Percentiles rank a stretch among this genome's conserved stretches.
phyloP scores from a whole-genome alignment of 257 asterid genomes.

The Craterostigma plantagineum region DNA sequence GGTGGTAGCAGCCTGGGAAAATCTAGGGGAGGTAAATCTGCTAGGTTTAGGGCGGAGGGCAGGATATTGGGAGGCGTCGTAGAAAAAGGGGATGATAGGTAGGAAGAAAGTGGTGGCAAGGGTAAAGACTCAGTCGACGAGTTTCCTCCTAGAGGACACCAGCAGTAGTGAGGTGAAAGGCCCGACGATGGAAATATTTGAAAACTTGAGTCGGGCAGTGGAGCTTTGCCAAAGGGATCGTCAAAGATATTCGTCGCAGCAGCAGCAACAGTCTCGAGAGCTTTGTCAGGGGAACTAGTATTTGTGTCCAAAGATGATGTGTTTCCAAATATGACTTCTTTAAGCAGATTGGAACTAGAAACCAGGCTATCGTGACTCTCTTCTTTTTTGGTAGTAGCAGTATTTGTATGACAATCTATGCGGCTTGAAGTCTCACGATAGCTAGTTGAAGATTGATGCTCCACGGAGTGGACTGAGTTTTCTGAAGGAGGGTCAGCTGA shows the following conservation, averaged over 20 bases:
- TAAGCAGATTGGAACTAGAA: no score
- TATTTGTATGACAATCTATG: no score
- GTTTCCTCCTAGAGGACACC: conserved; percentile 73
- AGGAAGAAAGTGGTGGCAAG: conserved; percentile 46
- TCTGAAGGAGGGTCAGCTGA: no score
- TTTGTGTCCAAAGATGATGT: no score
- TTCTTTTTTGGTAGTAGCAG: no score
- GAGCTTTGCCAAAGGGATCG: conserved; percentile 23
- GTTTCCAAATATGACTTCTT: no score
- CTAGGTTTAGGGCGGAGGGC: no score
- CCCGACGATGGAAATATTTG: conserved; percentile 26
- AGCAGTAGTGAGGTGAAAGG: conserved; percentile 66
- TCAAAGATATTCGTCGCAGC: background rate
- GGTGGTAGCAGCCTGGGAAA: conserved; percentile 61
- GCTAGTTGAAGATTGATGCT: no score
- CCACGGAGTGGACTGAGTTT: conserved; percentile 10
- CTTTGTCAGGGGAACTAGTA: no score
- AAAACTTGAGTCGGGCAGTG: conserved; percentile 18
- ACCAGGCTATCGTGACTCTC: no score
- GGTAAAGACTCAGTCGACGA: conserved; percentile 31
- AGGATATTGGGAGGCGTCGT: conserved; percentile 10
- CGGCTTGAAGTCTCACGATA: no score
- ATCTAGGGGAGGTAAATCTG: conserved; percentile 32
- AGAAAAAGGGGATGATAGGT: conserved; percentile 28
- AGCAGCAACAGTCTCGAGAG: no score